Conservation (phyloP, 129 eudicot genomes). For the Scalesia atractyloides region DNA sequence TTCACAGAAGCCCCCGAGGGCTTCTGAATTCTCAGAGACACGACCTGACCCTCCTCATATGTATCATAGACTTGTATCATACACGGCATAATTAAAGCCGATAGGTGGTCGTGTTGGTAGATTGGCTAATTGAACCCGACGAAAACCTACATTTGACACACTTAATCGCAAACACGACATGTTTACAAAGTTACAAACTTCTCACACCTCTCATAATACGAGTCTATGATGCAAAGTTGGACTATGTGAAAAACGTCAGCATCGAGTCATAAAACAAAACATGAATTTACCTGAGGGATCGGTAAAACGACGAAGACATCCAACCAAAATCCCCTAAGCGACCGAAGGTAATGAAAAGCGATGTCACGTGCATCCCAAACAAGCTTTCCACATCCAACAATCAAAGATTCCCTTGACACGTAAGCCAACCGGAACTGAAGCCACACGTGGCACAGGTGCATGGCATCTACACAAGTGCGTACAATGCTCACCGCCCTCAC, state of each 20-base stretch:
- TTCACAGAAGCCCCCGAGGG: too few relatives aligned
- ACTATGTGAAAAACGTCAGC: background rate
- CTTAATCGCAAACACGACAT: background rate
- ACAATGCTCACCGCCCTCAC: conserved; percentile 49
- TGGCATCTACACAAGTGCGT: conserved; percentile 67
- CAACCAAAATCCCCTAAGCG: conserved; percentile 67
- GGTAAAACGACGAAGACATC: conserved; percentile 79
- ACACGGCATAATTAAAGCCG: too few relatives aligned
- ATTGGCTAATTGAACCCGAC: too few relatives aligned
- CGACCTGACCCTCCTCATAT: too few relatives aligned
- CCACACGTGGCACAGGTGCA: conserved; percentile 77
- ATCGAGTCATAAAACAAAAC: background rate
- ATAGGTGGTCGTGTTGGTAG: too few relatives aligned
- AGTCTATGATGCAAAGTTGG: background rate
- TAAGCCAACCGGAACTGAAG: conserved; percentile 81
- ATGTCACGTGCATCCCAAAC: conserved; percentile 81
- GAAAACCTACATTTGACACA: too few relatives aligned
- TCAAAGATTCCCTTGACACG: conserved; percentile 78
- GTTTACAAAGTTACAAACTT: background rate
- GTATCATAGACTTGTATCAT: too few relatives aligned
- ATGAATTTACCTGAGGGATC: conserved; percentile 65
- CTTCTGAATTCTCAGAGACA: too few relatives aligned
- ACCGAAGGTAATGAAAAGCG: conserved; percentile 60
- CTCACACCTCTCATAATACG: background rate
- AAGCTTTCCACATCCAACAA: conserved; percentile 82